phyloP scores from a whole-genome alignment of 495 filamentous ascomycete species.

The Bombardia bombarda region DNA sequence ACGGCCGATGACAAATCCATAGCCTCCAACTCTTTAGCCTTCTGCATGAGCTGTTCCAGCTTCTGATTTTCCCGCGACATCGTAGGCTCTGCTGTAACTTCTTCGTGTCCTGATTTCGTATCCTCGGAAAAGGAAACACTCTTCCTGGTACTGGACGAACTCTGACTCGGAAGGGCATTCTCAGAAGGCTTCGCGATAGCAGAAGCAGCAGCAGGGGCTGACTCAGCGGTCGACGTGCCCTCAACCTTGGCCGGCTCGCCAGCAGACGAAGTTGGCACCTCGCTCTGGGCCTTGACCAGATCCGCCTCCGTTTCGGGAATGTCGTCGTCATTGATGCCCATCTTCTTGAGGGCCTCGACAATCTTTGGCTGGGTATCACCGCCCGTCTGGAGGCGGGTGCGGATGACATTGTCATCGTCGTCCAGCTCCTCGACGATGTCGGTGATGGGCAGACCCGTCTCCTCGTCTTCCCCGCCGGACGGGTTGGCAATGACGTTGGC shows the following conservation, averaged over 20 bases:
- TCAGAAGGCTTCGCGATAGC: background rate
- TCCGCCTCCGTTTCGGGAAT: conserved; percentile 12
- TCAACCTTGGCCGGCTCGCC: background rate
- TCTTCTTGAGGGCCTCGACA: conserved; percentile 60
- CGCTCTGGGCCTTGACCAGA: background rate
- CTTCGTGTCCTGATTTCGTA: conserved; percentile 40
- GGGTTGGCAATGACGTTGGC: conserved; percentile 35
- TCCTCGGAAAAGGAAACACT: conserved; percentile 46
- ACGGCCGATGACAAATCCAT: conserved; percentile 34
- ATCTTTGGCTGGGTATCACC: conserved; percentile 54
- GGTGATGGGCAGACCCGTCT: conserved; percentile 57
- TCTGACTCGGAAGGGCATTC: background rate
- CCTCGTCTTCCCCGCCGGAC: conserved; percentile 49
- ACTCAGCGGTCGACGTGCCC: background rate
- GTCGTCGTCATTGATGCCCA: conserved; percentile 35
- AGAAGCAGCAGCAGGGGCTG: background rate
- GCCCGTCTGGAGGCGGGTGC: conserved; percentile 50
- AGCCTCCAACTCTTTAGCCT: conserved; percentile 32
- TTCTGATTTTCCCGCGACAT: conserved; percentile 31
- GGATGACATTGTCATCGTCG: conserved; percentile 80
- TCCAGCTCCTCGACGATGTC: conserved; percentile 91
- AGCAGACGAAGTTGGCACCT: background rate
- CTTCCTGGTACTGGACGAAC: conserved; percentile 21
- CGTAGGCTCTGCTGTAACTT: conserved; percentile 11
- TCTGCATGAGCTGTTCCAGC: conserved; percentile 43